Conservation (phyloP, 2,329 filamentous ascomycete species). For the Cytospora piceae region DNA sequence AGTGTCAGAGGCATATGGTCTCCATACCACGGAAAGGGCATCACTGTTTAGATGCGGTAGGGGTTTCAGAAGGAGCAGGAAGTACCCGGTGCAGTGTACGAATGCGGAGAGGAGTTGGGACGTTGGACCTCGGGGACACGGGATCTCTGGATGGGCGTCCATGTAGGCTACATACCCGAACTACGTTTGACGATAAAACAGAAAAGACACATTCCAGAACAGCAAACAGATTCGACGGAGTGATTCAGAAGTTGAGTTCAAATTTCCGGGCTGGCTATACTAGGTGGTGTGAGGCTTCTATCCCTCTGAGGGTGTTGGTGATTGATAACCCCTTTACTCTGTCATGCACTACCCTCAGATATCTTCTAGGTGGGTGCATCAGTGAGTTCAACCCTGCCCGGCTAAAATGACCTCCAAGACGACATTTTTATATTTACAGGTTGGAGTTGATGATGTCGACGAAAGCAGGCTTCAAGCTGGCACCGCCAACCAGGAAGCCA, state of each 20-base stretch:
- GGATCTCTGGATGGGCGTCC: not conserved
- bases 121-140: not conserved
- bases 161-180: constrained; percentile 19
- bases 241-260: constrained; percentile 12
- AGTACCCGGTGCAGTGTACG: not conserved
- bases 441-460: constrained; percentile 64
- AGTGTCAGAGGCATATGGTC: constrained; percentile 74
- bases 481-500: constrained; percentile 95
- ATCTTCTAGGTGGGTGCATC: not conserved
- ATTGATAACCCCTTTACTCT: constrained; percentile 2
- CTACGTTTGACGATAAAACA: constrained; percentile 8
- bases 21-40: constrained; percentile 67
- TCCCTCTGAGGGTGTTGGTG: not conserved
- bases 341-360: not conserved
- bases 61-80: not conserved
- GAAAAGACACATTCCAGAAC: not conserved
- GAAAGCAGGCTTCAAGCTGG: constrained; percentile 93
- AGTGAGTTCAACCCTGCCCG: not conserved
- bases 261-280: constrained; percentile 17
- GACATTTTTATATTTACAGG: constrained; percentile 43
- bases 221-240: not conserved
- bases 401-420: constrained; percentile 12
- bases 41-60: constrained; percentile 49
- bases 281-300: not conserved
- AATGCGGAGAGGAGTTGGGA: constrained; percentile 6